Percentiles rank a stretch among this genome's conserved stretches.
These are phyloP conservation scores for Epichloe baconii DNA, from an alignment of 2,329 filamentous ascomycete genomes.

Conservation along the genomic window DNA sequence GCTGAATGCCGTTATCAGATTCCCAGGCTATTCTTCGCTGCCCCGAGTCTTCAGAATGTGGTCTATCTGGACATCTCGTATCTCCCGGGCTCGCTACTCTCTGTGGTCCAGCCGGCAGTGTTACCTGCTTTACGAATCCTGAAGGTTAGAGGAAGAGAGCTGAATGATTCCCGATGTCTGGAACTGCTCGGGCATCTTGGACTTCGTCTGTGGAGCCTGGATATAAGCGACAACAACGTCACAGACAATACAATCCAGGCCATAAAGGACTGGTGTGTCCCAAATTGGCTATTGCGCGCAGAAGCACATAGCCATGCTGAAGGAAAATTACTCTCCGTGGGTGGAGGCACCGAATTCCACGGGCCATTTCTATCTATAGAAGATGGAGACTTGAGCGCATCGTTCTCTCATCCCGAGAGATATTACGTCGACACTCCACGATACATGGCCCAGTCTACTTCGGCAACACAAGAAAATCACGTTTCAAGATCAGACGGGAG, in stretches of 20 bases:
- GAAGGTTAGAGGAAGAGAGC: constrained; percentile 33
- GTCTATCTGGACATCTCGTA: constrained; percentile 41
- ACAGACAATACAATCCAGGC: constrained; percentile 29
- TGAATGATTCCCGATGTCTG: constrained; percentile 26
- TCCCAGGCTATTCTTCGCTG: constrained; percentile 26
- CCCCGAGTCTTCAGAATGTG: constrained; percentile 24
- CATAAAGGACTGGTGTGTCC: constrained; percentile 20
- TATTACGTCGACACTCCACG: constrained; percentile 35
- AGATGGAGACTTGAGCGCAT: constrained; percentile 33
- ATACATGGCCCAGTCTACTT: constrained; percentile 10
- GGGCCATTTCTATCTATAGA: constrained; percentile 31
- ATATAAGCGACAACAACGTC: constrained; percentile 38
- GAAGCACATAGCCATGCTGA: constrained; percentile 30
- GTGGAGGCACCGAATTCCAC: constrained; percentile 19
- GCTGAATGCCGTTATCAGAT: constrained; percentile 27
- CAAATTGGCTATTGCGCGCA: constrained; percentile 18
- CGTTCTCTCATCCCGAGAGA: constrained; percentile 32
- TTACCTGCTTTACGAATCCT: constrained; percentile 37
- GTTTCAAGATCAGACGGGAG: constrained; percentile 1
- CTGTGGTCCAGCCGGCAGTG: constrained; percentile 20
- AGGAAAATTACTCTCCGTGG: constrained; percentile 25
- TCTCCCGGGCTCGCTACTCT: constrained; percentile 30
- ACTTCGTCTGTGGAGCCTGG: constrained; percentile 41
- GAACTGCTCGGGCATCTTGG: constrained; percentile 20
- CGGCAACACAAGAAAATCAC: background rate